Evolutionary conservation across 2,329 filamentous ascomycete genomes (phyloP), one percentile per base, ranked within the genome.

Genomic region (Cercospora sp.): DNA sequence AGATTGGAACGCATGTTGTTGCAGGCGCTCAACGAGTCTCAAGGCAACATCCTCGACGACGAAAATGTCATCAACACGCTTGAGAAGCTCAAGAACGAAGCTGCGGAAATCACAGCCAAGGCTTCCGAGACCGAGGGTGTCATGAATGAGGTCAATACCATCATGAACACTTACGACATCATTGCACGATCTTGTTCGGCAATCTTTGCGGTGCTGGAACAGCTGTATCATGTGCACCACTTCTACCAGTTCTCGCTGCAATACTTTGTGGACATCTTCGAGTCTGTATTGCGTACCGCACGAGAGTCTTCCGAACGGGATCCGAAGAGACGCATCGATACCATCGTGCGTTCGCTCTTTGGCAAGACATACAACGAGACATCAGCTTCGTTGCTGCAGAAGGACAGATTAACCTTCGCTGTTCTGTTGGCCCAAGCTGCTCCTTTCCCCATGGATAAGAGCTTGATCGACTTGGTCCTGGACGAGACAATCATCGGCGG

Each of bases 201-300:
- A 65, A 94, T 99, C 51, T 99, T 98, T 79, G 93, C 96, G 33
- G 92, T 99, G 13, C 85, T 99, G 69, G 96, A 99, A 82, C 94
- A 99, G 80, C 87, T 99, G 67, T 94, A 98, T 80, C 96, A 97
- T 78, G 90, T 99, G 79, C 97, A 99, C 80, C 95, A 98, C 84
- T 98, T 98, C 82, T 99, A 99, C 81, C 96, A 98, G 79, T 99
- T 99, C 85, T 99, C 95, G 42, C 86, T 99, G 68, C 94, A 97
- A 80, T 99, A 97, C 82, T 99, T 99, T 82, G 87, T 97, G 65
- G 92, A 97, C 78, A 99, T 99, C 74, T 99, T 99, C 87, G 92
- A 97, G 78, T 89, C 91, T 5, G 95, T 99, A 7, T 86, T 99
- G 45, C 91, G 91, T 73, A 87, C 88, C 67, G 96, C 96, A 80